Conservation (phyloP, 352 stramenopile genomes). For the Pythium biforme region DNA sequence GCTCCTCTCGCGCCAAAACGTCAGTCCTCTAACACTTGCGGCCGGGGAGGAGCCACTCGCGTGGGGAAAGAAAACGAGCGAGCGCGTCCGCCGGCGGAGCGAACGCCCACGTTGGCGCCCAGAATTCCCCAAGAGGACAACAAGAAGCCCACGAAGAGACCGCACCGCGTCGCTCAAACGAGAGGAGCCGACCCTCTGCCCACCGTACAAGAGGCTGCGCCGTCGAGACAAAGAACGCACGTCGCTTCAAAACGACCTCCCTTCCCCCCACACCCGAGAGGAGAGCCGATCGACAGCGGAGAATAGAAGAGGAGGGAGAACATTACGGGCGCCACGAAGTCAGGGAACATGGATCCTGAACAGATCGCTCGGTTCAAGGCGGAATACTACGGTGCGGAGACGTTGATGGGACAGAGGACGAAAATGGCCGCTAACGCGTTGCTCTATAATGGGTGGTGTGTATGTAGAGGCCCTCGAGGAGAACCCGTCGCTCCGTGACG, state of each 20-base stretch:
- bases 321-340: not conserved
- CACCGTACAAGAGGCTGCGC: not conserved
- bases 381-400: constrained; percentile 35
- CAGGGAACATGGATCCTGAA: constrained; percentile 22
- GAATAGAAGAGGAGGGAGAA: not conserved
- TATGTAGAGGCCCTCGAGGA: constrained; percentile 55
- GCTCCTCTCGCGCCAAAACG: constrained; percentile 31
- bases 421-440: not conserved
- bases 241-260: not conserved
- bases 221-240: no score
- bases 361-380: constrained; percentile 28
- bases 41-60: constrained; percentile 8
- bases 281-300: not conserved
- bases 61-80: constrained; percentile 5
- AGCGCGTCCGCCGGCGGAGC: not conserved
- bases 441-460: not conserved
- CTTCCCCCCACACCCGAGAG: not conserved
- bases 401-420: not conserved
- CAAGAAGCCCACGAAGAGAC: no score
- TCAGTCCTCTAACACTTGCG: constrained; percentile 21
- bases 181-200: no score
- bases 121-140: no score
- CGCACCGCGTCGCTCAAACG: no score
- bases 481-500: constrained; percentile 55
- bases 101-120: not conserved